These are phyloP conservation scores for Dalbergia cochinchinensis DNA, from an alignment of 306 rosid species.

Conservation along the genomic window DNA sequence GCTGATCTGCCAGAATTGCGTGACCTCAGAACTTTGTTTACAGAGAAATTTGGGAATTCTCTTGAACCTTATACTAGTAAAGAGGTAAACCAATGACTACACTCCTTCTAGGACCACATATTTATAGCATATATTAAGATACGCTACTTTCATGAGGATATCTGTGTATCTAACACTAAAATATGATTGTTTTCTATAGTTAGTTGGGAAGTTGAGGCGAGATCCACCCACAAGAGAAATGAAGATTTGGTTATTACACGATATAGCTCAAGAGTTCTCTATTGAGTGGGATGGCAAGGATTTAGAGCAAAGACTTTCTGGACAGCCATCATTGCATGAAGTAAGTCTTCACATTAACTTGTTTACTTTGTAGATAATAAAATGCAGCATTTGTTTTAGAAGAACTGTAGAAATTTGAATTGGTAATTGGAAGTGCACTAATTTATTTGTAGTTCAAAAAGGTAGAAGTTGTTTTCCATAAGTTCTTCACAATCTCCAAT, in stretches of 20 bases:
- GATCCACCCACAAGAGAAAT: conserved; percentile 59
- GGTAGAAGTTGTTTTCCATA: no score
- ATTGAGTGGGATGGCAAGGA: conserved; percentile 74
- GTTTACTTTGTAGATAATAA: background rate
- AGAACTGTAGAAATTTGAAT: conserved; percentile 2
- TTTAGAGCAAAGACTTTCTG: conserved; percentile 59
- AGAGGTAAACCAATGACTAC: conserved; percentile 61
- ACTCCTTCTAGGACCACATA: no score
- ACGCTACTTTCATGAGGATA: conserved; percentile 1
- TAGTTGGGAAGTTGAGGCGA: conserved; percentile 62
- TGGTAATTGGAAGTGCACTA: background rate
- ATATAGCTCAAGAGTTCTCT: conserved; percentile 71
- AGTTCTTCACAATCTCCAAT: no score
- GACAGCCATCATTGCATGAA: conserved; percentile 45
- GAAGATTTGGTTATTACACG: conserved; percentile 70
- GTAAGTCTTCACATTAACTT: conserved; percentile 50
- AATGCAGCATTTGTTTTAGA: background rate
- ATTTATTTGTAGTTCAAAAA: no score
- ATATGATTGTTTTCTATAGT: conserved; percentile 50
- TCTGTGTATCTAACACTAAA: conserved; percentile 20
- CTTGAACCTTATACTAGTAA: conserved; percentile 55
- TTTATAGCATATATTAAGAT: background rate
- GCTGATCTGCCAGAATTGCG: conserved; percentile 84
- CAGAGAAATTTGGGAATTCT: conserved; percentile 65
- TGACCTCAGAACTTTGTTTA: conserved; percentile 65